A percentile compares a stretch with the other conserved stretches of the same genome.
Evolutionary conservation across 306 rosid species (phyloP).

Genomic region (Cicer bijugum): DNA sequence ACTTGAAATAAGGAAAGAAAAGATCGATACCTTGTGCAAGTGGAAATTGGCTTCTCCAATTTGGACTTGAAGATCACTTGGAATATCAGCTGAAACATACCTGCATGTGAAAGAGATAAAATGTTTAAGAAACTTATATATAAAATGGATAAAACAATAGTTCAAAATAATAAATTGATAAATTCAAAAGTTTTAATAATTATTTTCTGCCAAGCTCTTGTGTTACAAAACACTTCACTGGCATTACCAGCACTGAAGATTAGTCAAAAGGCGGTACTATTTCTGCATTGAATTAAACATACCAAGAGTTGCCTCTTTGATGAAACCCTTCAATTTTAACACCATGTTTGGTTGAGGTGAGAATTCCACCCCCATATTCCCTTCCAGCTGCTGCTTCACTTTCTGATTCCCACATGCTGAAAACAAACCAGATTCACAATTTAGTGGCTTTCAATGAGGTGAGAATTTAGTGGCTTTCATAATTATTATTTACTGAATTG

Average conservation of each 20-base stretch:
- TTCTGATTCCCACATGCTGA: slow-evolving; percentile 98
- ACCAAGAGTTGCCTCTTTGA: slow-evolving; percentile 83
- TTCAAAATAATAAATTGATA: not conserved
- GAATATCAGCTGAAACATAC: slow-evolving; percentile 89
- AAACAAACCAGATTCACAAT: slow-evolving; percentile 35
- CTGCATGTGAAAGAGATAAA: slow-evolving; percentile 48
- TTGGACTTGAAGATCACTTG: slow-evolving; percentile 83
- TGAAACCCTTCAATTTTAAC: slow-evolving; percentile 85
- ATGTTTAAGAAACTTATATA: slow-evolving; percentile 35
- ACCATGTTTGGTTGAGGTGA: slow-evolving; percentile 64
- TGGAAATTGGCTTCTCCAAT: slow-evolving; percentile 73
- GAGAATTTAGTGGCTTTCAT: not conserved
- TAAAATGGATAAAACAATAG: slow-evolving; percentile 6
- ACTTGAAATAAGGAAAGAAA: not conserved
- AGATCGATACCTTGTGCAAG: slow-evolving; percentile 79
- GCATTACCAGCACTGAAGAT: slow-evolving; percentile 7
- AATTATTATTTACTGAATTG: too few species aligned
- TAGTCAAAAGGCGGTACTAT: not conserved
- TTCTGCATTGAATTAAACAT: slow-evolving; percentile 20
- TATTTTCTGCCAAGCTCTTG: not conserved
- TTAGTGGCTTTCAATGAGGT: slow-evolving; percentile 44
- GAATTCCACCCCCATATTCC: slow-evolving; percentile 72
- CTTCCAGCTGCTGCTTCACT: slow-evolving; percentile 61
- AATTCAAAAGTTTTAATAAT: slow-evolving; percentile 1
- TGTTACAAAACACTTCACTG: not conserved